Base-by-base conservation (phyloP, 306 rosid genomes). In the Sesbania bispinosa region DNA sequence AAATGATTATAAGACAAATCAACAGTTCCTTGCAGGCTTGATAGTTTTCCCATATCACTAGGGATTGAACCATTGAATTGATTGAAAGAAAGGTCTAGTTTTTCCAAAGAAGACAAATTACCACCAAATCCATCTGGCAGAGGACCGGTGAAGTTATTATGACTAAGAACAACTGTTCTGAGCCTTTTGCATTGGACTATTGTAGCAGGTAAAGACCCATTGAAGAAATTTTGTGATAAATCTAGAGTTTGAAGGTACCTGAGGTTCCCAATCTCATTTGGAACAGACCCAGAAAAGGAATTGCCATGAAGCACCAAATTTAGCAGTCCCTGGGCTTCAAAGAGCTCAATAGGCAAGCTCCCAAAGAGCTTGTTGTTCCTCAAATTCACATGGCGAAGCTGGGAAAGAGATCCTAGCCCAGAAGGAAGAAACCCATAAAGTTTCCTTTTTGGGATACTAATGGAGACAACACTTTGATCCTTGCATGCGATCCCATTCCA, bases 401-500 rank as follows among this genome's bases (percentile, higher is more conserved):
- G 65, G 48, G 86, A 76, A 20, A 89, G 89, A 5, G 83, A 69
- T 13, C 89, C 85, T 18, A 89, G 43, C 26, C 85, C 18, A 70
- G 96, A 76, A 46, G 86, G 85, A 67, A 89, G 85, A 83, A 48
- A 73, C 64, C 96, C 96, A 62, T 24, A 62, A 27, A 89, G 96
- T 62, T 82, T 84, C 85, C 71, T 83, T 74, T 77, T 87, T 13
- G 96, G 96, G 65, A 89, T 79, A 67, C 85, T 85, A 42, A 89
- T 64, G 61, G 96, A 75, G 9, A 89, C 74, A 38, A 89, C 96
- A 46, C 72, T 81, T 24, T 67, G 86, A 10, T 81, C 86, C 53
- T 78, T 77, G 90, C 96, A 89, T 75, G 89, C 73, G 26, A 89
- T 60, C 16, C 96, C 96, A 71, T 79, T 87, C 96, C 96, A 89